Evolutionary conservation across 1,284 basidiomycete genomes (phyloP), one percentile per base, ranked within the genome.

Genomic region (Xanthoconium separans): DNA sequence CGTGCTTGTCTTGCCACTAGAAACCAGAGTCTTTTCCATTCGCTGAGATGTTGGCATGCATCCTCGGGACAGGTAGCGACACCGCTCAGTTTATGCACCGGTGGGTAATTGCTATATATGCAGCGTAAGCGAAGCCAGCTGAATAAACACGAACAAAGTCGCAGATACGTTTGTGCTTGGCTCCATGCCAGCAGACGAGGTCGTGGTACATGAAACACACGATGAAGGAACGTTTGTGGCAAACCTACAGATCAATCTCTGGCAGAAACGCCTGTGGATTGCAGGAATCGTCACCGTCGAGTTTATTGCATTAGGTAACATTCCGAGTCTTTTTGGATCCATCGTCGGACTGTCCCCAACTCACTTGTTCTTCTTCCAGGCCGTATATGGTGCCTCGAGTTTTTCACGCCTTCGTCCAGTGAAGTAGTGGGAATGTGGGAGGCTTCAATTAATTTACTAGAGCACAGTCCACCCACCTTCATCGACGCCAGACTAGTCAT

Each of bases 211-310:
- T 36, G 78, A 83, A 50, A 46, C 77, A 80, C 45, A 59, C 78
- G 3, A 65, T 30, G 76, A 74, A 18, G 78, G 79, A 4, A 74
- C 77, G 4, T 89, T 89, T 61, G 72, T 75, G 0, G 80, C 76
- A 5, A 62, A 73, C 18, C 75, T 87, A 50, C 75, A 76, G 16
- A 74, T 89, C 20, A 69, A 75, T 10, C 71, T 81, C 46, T 89
- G 88, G 68, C 83, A 86, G 65, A 82, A 79, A 61, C 76, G 87
- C 12, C 84, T 90, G 84, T 74, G 79, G 42, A 79, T 84, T n/a
- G 76, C 81, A 6, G 77, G 78, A 22, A 60, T 71, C 29, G 76
- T 87, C 24, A 61, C 60, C 3, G 61, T 86, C 3, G 84, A 89
- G 56, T 89, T 89, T 55, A 84, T 89, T 47, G 85, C 84, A 2